Conservation (phyloP, 1,139 yeast genomes). For the Debaryomycetaceae sp. region DNA sequence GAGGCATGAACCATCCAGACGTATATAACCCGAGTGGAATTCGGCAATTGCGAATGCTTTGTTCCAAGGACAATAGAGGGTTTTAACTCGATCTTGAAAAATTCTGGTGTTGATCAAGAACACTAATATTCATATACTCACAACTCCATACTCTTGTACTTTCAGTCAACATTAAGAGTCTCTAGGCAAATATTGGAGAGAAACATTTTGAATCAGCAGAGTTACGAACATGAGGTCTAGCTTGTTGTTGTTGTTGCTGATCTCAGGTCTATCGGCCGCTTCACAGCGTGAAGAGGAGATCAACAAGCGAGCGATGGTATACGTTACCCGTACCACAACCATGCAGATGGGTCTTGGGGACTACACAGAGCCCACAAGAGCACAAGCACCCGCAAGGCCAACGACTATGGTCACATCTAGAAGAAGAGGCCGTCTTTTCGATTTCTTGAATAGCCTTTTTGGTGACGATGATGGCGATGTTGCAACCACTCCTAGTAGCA, state of each 20-base stretch:
- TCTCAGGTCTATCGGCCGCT: neutral
- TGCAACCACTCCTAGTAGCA: neutral
- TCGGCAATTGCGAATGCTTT: neutral
- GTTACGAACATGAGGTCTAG: neutral
- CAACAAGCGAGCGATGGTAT: neutral
- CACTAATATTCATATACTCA: no score
- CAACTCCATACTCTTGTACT: no score
- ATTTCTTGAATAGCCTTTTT: neutral
- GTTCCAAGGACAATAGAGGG: neutral
- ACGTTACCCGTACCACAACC: neutral
- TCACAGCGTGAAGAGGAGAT: neutral
- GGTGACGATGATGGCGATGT: neutral
- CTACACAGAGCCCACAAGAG: slow-evolving; percentile 2
- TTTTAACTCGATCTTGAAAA: no score
- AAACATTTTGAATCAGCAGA: no score
- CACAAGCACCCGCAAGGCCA: slow-evolving; percentile 6
- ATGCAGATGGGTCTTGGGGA: neutral
- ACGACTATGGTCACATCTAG: neutral
- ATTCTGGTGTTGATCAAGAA: no score
- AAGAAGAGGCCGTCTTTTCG: neutral
- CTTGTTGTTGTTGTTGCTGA: neutral
- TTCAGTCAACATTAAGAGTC: no score
- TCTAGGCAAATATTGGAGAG: no score
- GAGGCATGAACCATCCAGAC: neutral
- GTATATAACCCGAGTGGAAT: neutral